These are phyloP conservation scores for Globisporangium apiculatum DNA, from an alignment of 352 stramenopile genomes.

Conservation along the genomic window DNA sequence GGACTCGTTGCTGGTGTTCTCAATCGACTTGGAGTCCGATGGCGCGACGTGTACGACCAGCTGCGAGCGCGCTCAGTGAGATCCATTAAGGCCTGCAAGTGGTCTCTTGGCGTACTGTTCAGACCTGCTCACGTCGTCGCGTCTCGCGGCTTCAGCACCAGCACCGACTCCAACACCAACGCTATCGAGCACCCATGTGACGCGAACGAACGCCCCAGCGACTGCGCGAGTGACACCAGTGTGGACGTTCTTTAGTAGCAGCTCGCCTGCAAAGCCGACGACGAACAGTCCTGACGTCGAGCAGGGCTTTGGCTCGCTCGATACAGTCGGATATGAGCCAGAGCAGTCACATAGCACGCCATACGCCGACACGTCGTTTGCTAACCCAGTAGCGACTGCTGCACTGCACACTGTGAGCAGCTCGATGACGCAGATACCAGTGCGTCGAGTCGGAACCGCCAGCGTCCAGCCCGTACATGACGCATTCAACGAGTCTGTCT, in stretches of 20 bases:
- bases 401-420: no score
- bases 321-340: no score
- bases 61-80: not conserved
- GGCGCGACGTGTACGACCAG: not conserved
- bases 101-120: conserved; percentile 34
- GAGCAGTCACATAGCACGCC: no score
- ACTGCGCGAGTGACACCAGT: not conserved
- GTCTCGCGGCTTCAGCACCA: conserved; percentile 4
- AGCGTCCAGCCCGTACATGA: no score
- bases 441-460: no score
- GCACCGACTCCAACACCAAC: not conserved
- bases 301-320: not conserved
- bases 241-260: not conserved
- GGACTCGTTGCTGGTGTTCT: not conserved
- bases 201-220: no score
- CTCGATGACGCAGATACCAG: no score
- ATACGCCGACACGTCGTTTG: no score
- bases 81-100: conserved; percentile 10
- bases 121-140: conserved; percentile 26
- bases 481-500: no score
- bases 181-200: not conserved
- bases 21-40: not conserved
- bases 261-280: not conserved
- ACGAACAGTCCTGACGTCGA: not conserved
- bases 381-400: no score